Base-by-base conservation (phyloP, 2,329 filamentous ascomycete species). In the Ophiognomonia clavigignenti-juglandacearum region DNA sequence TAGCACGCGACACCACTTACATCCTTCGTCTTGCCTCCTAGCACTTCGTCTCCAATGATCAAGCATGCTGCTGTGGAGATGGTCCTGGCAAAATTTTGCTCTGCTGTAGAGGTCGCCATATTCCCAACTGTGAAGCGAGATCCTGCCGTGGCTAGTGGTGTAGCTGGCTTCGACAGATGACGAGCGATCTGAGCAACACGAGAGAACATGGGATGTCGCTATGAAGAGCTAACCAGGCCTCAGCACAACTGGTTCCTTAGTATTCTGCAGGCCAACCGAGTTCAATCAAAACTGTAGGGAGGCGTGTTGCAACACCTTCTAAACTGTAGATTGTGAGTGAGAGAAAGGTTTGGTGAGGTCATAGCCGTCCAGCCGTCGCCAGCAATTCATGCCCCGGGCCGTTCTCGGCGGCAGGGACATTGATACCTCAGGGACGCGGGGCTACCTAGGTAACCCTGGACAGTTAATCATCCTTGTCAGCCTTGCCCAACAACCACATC, bases 21-120 rank as follows among this genome's bases (percentile, higher is more conserved):
- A 48, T 61, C 59, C 43, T 53, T 57, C 23, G 57, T 61, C 59
- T 97, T 97, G 58, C 93, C 92, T 19, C 90, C 91, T 4, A 97
- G 75, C 5, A 97, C 90, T 66, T 96, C 92, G 68, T 97, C 92
- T n/a, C 92, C 92, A 59, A 98, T 97, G 51, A 98, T 90, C 54
- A 97, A 70, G 65, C 89, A 95, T 47, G 86, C 92, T 10, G 92
- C 93, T 39, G 91, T 96, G 62, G 89, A 83, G 57, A 97, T 95
- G 51, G 78, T 82, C 61, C 83, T 75, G 58, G 77, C 72, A 59
- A 75, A 76, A 54, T 78, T 74, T 59, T 80, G 73, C 50, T 75
- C 72, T 4, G 73, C 70, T 59, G 75, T 73, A 58, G 70, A 67
- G 52, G 67, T 70, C 70, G 76, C 78, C 60, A 64, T 63, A 57